A percentile compares a stretch with the other conserved stretches of the same genome.
Conservation (phyloP, 306 rosid species). For the Quercus glauca region DNA sequence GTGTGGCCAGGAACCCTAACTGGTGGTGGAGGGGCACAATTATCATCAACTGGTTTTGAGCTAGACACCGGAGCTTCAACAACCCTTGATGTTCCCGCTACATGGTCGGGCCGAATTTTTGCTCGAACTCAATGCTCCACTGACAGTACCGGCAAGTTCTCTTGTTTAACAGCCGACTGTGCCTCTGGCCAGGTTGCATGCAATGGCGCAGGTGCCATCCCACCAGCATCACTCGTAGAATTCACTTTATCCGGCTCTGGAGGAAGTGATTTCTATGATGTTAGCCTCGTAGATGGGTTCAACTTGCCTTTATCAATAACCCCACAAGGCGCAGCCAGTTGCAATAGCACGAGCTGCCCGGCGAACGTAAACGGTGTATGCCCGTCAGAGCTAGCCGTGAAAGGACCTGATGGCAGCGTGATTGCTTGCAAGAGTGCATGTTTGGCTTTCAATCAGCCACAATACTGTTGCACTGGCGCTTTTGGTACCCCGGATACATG, state of each 20-base stretch:
- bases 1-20: conserved; percentile 68
- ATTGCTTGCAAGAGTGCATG: too few relatives aligned
- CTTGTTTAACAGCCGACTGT: conserved; percentile 56
- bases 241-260: conserved; percentile 30
- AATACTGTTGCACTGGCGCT: too few relatives aligned
- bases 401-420: too few relatives aligned
- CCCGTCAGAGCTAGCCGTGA: background rate
- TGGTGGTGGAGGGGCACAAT: conserved; percentile 28
- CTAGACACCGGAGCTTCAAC: background rate
- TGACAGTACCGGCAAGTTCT: conserved; percentile 17
- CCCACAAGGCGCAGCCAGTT: conserved; percentile 38
- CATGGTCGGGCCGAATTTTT: too few relatives aligned
- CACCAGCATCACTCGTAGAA: conserved; percentile 46
- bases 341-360: conserved; percentile 27
- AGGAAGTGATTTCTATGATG: conserved; percentile 57
- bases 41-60: conserved; percentile 49
- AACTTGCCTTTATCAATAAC: conserved; percentile 6
- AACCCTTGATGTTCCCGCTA: too few relatives aligned
- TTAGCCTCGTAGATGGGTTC: conserved; percentile 53
- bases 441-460: too few relatives aligned
- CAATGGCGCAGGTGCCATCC: conserved; percentile 50
- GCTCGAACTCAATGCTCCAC: too few relatives aligned
- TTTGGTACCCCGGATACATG: too few relatives aligned
- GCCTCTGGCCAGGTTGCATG: conserved; percentile 48
- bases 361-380: conserved; percentile 33